Conservation (phyloP, 352 stramenopile genomes). For the Pilasporangium apinafurcum region DNA sequence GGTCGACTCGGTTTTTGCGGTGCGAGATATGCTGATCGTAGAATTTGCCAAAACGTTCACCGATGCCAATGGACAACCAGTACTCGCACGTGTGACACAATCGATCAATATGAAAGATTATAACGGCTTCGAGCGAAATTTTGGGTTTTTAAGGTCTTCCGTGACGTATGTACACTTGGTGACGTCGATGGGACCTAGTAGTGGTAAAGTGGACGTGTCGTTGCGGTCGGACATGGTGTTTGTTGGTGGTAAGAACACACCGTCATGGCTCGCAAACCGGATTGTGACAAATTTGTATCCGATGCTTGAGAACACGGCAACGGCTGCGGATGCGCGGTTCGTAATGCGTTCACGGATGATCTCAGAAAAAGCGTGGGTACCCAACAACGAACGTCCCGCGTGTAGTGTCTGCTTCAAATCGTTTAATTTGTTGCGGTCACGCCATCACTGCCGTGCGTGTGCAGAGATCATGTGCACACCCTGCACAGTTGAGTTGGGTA, state of each 20-base stretch:
- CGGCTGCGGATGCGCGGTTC: slow-evolving; percentile 54
- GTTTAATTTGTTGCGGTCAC: slow-evolving; percentile 63
- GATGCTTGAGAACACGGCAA: slow-evolving; percentile 31
- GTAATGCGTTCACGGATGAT: slow-evolving; percentile 49
- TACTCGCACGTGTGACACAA: slow-evolving; percentile 56
- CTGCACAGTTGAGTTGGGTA: slow-evolving; percentile 58
- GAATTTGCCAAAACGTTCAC: slow-evolving; percentile 57
- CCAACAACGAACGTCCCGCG: slow-evolving; percentile 54
- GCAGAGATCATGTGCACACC: slow-evolving; percentile 76
- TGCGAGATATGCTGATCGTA: slow-evolving; percentile 49
- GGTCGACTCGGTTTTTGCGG: slow-evolving; percentile 61
- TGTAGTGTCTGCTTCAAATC: slow-evolving; percentile 77
- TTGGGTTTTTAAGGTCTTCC: slow-evolving; percentile 53
- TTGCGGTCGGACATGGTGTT: slow-evolving; percentile 16
- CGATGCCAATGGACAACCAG: slow-evolving; percentile 45
- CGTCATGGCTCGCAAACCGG: slow-evolving; percentile 64
- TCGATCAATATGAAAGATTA: slow-evolving; percentile 47
- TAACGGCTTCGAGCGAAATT: slow-evolving; percentile 36
- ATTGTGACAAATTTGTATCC: slow-evolving; percentile 35
- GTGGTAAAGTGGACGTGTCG: slow-evolving; percentile 30
- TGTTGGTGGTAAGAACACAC: slow-evolving; percentile 20
- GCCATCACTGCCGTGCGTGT: slow-evolving; percentile 78
- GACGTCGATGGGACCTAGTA: slow-evolving; percentile 41
- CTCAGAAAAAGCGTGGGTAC: slow-evolving; percentile 63
- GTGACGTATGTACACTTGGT: slow-evolving; percentile 53